Conservation (phyloP, 257 asterid genomes). For the Datura wrightii region DNA sequence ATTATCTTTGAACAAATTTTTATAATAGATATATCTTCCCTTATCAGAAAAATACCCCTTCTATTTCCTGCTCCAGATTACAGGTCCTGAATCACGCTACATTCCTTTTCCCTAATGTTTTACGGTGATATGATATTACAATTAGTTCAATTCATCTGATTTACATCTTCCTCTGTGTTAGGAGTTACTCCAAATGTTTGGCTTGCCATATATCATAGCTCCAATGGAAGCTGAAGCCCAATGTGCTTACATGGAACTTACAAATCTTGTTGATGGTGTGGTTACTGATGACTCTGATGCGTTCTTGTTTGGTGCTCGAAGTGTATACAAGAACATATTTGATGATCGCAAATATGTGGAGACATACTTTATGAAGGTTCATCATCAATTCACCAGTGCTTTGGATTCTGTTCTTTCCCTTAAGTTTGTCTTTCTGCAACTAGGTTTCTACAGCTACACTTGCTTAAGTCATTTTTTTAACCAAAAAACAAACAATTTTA, state of each 20-base stretch:
- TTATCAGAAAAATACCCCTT: not conserved
- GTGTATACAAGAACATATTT: conserved; percentile 89
- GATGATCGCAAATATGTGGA: conserved; percentile 98
- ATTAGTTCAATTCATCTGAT: not conserved
- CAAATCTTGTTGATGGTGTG: conserved; percentile 91
- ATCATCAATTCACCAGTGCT: not conserved
- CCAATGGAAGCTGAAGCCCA: conserved; percentile 99
- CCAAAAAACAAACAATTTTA: not conserved
- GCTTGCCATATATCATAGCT: conserved; percentile 90
- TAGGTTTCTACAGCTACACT: conserved; percentile 18
- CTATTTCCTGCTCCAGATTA: not conserved
- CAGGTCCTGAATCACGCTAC: not conserved
- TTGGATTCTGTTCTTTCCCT: not conserved
- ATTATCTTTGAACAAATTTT: not conserved
- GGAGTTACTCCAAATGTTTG: conserved; percentile 99
- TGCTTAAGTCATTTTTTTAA: conserved; percentile 8
- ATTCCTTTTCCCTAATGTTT: not conserved
- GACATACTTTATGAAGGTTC: conserved; percentile 94
- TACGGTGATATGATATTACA: not conserved
- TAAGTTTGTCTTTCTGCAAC: conserved; percentile 23
- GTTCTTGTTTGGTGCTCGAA: conserved; percentile 87
- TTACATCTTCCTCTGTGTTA: conserved; percentile 42
- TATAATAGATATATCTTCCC: not conserved
- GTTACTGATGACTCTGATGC: conserved; percentile 97
- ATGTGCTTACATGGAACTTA: conserved; percentile 90